These are phyloP conservation scores for Pelargonium nanum DNA, from an alignment of 345 rosid genomes.

Conservation along the genomic window DNA sequence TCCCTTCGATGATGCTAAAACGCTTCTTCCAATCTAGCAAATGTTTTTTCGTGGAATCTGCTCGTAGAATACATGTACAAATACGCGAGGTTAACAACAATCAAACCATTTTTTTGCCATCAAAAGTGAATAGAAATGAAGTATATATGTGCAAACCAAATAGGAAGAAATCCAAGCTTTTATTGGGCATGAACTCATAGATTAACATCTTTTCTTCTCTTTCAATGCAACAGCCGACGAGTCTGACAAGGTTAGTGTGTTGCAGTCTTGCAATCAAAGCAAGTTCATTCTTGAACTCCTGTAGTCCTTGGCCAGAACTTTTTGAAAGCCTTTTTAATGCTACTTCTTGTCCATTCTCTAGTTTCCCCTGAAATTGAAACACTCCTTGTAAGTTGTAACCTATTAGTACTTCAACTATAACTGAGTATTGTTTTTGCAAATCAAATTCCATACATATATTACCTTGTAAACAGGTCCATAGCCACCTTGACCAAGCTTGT, in stretches of 20 bases:
- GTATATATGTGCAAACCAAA: slow-evolving; percentile 12
- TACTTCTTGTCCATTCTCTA: no score
- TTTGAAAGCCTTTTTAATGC: slow-evolving; percentile 21
- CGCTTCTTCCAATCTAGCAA: slow-evolving; percentile 44
- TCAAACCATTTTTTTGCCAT: no score
- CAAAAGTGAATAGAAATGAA: neutral
- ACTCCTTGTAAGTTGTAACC: no score
- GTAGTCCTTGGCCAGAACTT: slow-evolving; percentile 25
- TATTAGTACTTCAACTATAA: no score
- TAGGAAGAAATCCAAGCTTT: slow-evolving; percentile 29
- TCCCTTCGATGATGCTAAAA: slow-evolving; percentile 39
- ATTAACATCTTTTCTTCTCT: slow-evolving; percentile 26
- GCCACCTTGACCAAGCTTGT: no score
- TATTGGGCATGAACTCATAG: slow-evolving; percentile 32
- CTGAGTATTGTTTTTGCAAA: no score
- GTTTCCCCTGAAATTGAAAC: no score
- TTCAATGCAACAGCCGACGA: slow-evolving; percentile 25
- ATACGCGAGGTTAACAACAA: no score
- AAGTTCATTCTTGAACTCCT: slow-evolving; percentile 33
- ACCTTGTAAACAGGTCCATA: no score
- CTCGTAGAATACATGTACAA: neutral
- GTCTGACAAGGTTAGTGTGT: slow-evolving; percentile 25
- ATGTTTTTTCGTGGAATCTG: slow-evolving; percentile 29
- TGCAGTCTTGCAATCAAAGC: slow-evolving; percentile 26
- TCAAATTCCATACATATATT: no score